These are phyloP conservation scores for Fusarium coffeatum DNA, from an alignment of 2,329 filamentous ascomycete species.

Conservation along the genomic window DNA sequence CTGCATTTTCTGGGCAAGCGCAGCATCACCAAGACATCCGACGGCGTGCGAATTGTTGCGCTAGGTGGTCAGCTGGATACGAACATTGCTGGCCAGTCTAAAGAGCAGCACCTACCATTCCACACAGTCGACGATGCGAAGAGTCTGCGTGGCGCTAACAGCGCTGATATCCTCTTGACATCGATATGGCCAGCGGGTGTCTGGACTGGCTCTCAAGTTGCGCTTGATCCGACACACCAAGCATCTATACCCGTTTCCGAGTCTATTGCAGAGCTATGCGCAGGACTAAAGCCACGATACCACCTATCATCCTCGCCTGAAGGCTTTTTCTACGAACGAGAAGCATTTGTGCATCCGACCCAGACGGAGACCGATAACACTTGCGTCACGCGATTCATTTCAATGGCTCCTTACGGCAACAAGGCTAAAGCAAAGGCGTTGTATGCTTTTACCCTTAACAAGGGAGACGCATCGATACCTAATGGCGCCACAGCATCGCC, in stretches of 20 bases:
- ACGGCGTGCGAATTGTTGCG: slow-evolving; percentile 87
- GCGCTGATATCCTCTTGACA: slow-evolving; percentile 88
- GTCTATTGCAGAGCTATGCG: slow-evolving; percentile 81
- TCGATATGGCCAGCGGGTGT: slow-evolving; percentile 85
- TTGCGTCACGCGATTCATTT: slow-evolving; percentile 87
- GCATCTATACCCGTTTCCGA: slow-evolving; percentile 66
- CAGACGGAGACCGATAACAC: slow-evolving; percentile 61
- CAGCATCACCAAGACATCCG: slow-evolving; percentile 87
- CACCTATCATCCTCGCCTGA: slow-evolving; percentile 79
- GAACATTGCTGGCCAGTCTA: slow-evolving; percentile 70
- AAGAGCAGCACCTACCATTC: slow-evolving; percentile 79
- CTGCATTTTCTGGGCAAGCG: slow-evolving; percentile 90
- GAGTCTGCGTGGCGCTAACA: slow-evolving; percentile 78
- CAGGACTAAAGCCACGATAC: slow-evolving; percentile 87
- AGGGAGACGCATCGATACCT: slow-evolving; percentile 72
- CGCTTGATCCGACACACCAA: slow-evolving; percentile 65
- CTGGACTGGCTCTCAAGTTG: slow-evolving; percentile 73
- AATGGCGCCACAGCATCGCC: slow-evolving; percentile 81
- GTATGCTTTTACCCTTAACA: slow-evolving; percentile 81
- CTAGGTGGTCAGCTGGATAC: slow-evolving; percentile 80
- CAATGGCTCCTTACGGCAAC: slow-evolving; percentile 83
- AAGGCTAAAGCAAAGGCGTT: slow-evolving; percentile 80
- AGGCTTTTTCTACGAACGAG: slow-evolving; percentile 84
- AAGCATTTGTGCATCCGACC: slow-evolving; percentile 83
- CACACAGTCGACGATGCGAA: slow-evolving; percentile 84